phyloP scores from a whole-genome alignment of 148 eudicot genomes.

The Rhododendron simsii region DNA sequence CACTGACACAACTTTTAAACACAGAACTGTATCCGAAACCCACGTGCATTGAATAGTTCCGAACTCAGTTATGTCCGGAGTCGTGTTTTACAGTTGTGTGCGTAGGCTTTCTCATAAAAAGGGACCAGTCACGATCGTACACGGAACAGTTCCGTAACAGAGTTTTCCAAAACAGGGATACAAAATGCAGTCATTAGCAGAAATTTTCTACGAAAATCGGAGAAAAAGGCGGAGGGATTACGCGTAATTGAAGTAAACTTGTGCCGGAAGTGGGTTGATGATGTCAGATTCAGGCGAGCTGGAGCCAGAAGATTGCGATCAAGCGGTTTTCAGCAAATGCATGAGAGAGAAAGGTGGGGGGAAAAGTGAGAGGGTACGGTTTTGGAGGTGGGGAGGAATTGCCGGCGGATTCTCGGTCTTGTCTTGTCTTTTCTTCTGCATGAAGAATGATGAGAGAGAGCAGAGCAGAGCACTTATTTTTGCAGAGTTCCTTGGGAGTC shows the following conservation, averaged over 20 bases:
- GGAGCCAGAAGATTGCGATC: neutral
- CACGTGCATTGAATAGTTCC: too few species aligned
- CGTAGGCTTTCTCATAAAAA: too few species aligned
- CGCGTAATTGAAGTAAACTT: neutral
- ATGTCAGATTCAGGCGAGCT: slow-evolving; percentile 1
- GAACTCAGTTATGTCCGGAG: too few species aligned
- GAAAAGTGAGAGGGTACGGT: neutral
- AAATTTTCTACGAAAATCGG: neutral
- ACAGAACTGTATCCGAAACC: too few species aligned
- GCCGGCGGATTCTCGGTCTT: neutral
- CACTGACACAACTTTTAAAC: too few species aligned
- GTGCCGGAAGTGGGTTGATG: neutral
- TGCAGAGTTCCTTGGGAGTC: neutral
- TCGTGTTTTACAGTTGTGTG: too few species aligned
- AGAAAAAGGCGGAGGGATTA: neutral
- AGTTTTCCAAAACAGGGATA: neutral
- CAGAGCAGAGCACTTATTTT: neutral
- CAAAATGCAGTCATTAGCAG: neutral
- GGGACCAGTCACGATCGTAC: neutral
- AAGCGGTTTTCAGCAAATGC: neutral
- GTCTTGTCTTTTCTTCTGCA: neutral
- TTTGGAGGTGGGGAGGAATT: neutral
- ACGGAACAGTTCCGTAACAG: neutral
- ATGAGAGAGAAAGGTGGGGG: neutral
- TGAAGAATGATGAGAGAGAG: neutral